These are phyloP conservation scores for Grosmannia huntii DNA, from an alignment of 2,329 filamentous ascomycete species.

Conservation along the genomic window DNA sequence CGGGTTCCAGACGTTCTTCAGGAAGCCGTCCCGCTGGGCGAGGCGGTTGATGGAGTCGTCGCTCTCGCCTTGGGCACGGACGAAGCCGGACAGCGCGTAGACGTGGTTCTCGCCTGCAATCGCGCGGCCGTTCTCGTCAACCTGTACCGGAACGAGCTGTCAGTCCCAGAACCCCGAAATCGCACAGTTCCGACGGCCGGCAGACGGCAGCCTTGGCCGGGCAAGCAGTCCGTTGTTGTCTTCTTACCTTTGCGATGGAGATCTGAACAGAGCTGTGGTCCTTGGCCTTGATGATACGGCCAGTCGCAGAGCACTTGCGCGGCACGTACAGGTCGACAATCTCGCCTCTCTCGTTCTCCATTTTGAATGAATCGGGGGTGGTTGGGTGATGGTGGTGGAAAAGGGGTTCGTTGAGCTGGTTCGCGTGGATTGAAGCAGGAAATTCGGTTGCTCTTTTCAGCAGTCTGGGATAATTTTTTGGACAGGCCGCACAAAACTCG, in stretches of 20 bases:
- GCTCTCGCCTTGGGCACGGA: conserved; percentile 94
- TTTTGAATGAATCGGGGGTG: conserved; percentile 40
- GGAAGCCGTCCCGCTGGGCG: conserved; percentile 85
- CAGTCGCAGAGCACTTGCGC: conserved; percentile 97
- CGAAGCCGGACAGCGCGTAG: conserved; percentile 95
- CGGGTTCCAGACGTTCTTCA: conserved; percentile 94
- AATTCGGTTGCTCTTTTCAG: not conserved
- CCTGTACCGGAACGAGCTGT: conserved; percentile 20
- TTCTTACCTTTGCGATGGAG: conserved; percentile 63
- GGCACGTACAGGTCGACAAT: conserved; percentile 57
- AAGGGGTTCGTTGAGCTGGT: not conserved
- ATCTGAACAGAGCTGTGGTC: conserved; percentile 98
- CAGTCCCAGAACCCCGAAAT: not conserved
- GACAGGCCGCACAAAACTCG: conserved; percentile 10
- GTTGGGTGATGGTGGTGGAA: not conserved
- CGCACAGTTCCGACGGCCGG: too few species aligned
- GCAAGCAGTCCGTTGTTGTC: too few species aligned
- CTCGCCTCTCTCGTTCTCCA: conserved; percentile 83
- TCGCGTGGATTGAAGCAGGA: not conserved
- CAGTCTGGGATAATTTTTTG: conserved; percentile 5
- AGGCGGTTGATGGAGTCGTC: conserved; percentile 95
- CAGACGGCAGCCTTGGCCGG: too few species aligned
- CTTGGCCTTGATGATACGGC: conserved; percentile 99
- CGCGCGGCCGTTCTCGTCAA: conserved; percentile 96
- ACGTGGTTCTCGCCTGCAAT: conserved; percentile 90